Percentiles rank a stretch among this genome's conserved stretches.
Evolutionary conservation across 805 yeast genomes (phyloP).

Genomic region (Kluyveromyces lactis): DNA sequence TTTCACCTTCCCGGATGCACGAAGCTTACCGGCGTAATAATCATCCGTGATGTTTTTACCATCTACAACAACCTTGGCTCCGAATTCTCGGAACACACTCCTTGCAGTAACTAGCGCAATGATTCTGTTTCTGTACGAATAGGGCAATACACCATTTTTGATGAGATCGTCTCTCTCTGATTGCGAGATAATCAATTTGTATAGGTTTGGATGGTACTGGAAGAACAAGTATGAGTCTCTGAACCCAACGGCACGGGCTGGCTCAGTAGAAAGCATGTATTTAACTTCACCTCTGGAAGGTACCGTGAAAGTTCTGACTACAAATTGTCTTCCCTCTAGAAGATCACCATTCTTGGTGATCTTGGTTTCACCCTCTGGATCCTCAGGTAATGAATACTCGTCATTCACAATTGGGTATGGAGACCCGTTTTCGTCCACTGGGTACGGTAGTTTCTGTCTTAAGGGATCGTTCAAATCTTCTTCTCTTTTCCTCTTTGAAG

Average conservation of each 20-base stretch:
- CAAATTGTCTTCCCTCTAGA: slow-evolving; percentile 63
- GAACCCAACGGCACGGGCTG: slow-evolving; percentile 91
- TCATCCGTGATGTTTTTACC: slow-evolving; percentile 83
- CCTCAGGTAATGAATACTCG: slow-evolving; percentile 70
- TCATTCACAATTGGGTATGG: slow-evolving; percentile 59
- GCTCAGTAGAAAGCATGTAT: slow-evolving; percentile 91
- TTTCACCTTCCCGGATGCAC: slow-evolving; percentile 48
- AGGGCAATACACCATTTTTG: slow-evolving; percentile 72
- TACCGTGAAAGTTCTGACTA: slow-evolving; percentile 61
- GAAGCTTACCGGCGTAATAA: slow-evolving; percentile 59
- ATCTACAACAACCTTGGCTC: slow-evolving; percentile 70
- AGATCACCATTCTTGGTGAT: slow-evolving; percentile 61
- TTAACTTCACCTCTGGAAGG: slow-evolving; percentile 50
- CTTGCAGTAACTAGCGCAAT: slow-evolving; percentile 89
- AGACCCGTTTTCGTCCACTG: slow-evolving; percentile 61
- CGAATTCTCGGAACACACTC: slow-evolving; percentile 84
- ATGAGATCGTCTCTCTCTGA: slow-evolving; percentile 80
- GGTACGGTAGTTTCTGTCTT: slow-evolving; percentile 35
- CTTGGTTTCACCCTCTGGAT: slow-evolving; percentile 70
- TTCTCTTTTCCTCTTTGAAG: slow-evolving; percentile 16
- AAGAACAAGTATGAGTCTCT: slow-evolving; percentile 85
- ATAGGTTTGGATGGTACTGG: slow-evolving; percentile 73
- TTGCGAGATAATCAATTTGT: slow-evolving; percentile 63
- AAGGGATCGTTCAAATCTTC: slow-evolving; percentile 18
- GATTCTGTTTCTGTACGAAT: slow-evolving; percentile 82